Conservation (phyloP, 306 rosid genomes). For the Ziziphus jujuba region DNA sequence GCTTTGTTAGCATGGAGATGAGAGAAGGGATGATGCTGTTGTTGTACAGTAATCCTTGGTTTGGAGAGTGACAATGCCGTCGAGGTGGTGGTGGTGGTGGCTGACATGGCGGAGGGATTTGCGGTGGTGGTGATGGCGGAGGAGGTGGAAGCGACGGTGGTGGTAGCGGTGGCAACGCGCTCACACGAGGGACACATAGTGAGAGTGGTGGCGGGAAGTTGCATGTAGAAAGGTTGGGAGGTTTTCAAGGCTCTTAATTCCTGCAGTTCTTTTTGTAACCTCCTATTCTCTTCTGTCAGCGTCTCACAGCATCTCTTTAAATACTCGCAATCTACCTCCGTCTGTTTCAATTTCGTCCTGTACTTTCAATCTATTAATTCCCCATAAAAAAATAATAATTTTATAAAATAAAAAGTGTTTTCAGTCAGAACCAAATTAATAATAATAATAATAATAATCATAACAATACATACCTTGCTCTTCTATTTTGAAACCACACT, state of each 20-base stretch:
- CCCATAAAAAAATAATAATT: too few species aligned
- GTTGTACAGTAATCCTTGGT: too few species aligned
- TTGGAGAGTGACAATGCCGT: too few species aligned
- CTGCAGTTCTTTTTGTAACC: slow-evolving; percentile 89
- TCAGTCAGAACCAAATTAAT: too few species aligned
- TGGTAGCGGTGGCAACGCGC: slow-evolving; percentile 55
- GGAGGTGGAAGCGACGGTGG: slow-evolving; percentile 16
- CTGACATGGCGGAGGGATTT: too few species aligned
- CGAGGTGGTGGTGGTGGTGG: too few species aligned
- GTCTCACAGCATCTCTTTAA: slow-evolving; percentile 89
- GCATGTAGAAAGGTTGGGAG: slow-evolving; percentile 84
- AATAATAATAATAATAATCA: too few species aligned
- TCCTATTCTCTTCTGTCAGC: slow-evolving; percentile 85
- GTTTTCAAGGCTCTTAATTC: slow-evolving; percentile 87
- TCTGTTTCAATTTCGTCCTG: slow-evolving; percentile 97
- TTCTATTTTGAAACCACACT: slow-evolving; percentile 98
- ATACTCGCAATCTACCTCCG: slow-evolving; percentile 96
- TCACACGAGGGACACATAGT: slow-evolving; percentile 98
- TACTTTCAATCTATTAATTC: not conserved
- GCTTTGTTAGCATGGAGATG: slow-evolving; percentile 14
- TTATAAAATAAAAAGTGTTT: too few species aligned
- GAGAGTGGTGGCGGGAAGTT: slow-evolving; percentile 95
- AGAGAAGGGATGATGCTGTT: too few species aligned
- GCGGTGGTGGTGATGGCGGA: slow-evolving; percentile 4
- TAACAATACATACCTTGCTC: slow-evolving; percentile 78